Base-by-base conservation (phyloP, 495 filamentous ascomycete genomes). In the Podospora bellae-mahoneyi region DNA sequence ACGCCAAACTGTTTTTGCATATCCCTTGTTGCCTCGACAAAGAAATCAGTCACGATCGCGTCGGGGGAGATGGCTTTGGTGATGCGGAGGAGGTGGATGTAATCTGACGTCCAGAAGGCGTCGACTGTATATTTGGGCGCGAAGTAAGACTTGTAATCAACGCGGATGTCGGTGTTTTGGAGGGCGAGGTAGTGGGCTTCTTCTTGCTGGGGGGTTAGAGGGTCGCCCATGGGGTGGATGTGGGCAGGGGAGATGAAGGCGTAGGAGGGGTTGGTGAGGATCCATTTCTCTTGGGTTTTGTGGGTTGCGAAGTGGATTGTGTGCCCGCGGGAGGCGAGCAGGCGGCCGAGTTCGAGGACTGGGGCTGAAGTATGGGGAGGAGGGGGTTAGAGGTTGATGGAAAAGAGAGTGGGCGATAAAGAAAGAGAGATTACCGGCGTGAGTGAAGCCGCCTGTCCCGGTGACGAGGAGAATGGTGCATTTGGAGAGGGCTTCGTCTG, bases 11-110 rank as follows among this genome's bases (percentile, higher is more conserved):
- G 68, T 23, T 70, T 44, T 15, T 69, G 63, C 23, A 81, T 76
- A 63, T 81, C 79, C 44, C 74, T 71, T 16, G 71, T 77, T 0
- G 78, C 79, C 20, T 80, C 79, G 32, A 78, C 74, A 53, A 79
- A 77, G 70, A 77, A 80, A 55, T 82, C 79, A 4, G 77, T 75
- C 0, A 81, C 54, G 62, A 81, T 79, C 60, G 79, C 72, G 64
- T 73, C 72, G 4, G 78, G 79, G 20, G 72, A 72, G 34, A 61
- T 72, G 2, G 55, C 67, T 3, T 69, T 61, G 58, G 53, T 44
- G 27, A 77, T 67, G 0, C 74, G 65, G 28, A 74, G 74, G 19
- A 82, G 72, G 26, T 65, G 60, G 34, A 34, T 44, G 65, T 82
- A 82, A 13, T 72, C 78, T 27, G 75, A 67, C 34, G 79, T 71